Evolutionary conservation across 2,329 filamentous ascomycete species (phyloP).

Genomic region (Penicillium rolfsii): DNA sequence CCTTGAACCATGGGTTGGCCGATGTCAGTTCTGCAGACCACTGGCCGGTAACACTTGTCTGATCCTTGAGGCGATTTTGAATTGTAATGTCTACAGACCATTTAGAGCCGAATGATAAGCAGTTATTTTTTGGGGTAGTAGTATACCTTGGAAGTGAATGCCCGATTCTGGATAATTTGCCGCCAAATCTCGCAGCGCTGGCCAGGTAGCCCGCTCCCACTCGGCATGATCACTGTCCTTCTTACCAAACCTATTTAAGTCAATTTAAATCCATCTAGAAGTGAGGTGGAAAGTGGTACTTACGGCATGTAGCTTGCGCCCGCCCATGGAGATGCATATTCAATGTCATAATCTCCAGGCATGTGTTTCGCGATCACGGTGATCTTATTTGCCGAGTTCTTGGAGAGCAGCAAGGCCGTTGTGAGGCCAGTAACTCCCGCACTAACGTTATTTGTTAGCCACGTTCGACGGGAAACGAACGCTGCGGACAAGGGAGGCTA

Average conservation of each 20-base stretch:
- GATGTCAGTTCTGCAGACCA: constrained; percentile 9
- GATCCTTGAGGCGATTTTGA: constrained; percentile 8
- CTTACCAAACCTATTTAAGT: not conserved
- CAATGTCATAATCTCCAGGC: constrained; percentile 86
- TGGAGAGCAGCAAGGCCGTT: constrained; percentile 63
- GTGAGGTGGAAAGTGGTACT: not conserved
- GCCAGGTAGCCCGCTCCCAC: constrained; percentile 59
- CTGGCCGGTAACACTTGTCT: constrained; percentile 3
- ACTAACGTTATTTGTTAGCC: constrained; percentile 38
- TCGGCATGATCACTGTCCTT: constrained; percentile 21
- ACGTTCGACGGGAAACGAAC: not conserved
- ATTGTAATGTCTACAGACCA: constrained; percentile 27
- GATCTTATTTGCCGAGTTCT: constrained; percentile 57
- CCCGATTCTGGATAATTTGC: constrained; percentile 71
- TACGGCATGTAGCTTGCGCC: constrained; percentile 63
- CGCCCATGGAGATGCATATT: constrained; percentile 87
- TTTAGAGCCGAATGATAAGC: constrained; percentile 67
- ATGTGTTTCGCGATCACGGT: constrained; percentile 81
- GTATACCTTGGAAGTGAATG: constrained; percentile 70
- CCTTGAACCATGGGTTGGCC: constrained; percentile 9
- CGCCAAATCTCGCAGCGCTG: constrained; percentile 60
- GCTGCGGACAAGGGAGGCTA: not conserved
- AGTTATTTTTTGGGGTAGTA: not conserved
- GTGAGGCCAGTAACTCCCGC: constrained; percentile 67
- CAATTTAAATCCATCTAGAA: not conserved